These are phyloP conservation scores for Paracoccidioides lutzii DNA, from an alignment of 2,329 filamentous ascomycete species.

Conservation along the genomic window DNA sequence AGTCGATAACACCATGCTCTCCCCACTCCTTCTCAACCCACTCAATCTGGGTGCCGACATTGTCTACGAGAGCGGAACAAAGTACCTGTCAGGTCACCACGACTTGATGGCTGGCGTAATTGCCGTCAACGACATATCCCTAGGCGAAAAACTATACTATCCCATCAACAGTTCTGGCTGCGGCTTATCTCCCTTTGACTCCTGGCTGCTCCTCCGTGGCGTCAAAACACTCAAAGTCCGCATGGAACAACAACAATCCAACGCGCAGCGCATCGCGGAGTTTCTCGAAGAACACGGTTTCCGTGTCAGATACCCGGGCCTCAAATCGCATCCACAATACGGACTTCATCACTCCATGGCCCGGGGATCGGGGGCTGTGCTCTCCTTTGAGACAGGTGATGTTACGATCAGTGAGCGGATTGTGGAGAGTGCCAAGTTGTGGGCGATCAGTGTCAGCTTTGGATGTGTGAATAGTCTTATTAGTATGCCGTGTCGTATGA, in stretches of 20 bases:
- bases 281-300: constrained; percentile 89
- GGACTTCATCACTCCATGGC: constrained; percentile 93
- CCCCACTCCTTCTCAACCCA: constrained; percentile 84
- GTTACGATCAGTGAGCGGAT: constrained; percentile 74
- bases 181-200: constrained; percentile 87
- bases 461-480: constrained; percentile 97
- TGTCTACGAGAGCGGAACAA: constrained; percentile 94
- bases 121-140: constrained; percentile 66
- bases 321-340: constrained; percentile 93
- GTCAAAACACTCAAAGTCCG: constrained; percentile 94
- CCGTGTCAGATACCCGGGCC: constrained; percentile 84
- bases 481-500: constrained; percentile 99
- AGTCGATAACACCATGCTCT: constrained; percentile 98
- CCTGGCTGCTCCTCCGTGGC: constrained; percentile 86
- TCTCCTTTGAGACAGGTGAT: constrained; percentile 93
- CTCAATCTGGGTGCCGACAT: constrained; percentile 90
- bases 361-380: constrained; percentile 80
- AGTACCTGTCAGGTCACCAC: constrained; percentile 95
- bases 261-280: constrained; percentile 78
- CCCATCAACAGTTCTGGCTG: constrained; percentile 95
- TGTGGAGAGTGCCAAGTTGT: constrained; percentile 81
- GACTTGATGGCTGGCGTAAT: constrained; percentile 98
- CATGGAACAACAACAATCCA: constrained; percentile 96
- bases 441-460: constrained; percentile 94
- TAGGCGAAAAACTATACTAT: constrained; percentile 88